Evolutionary conservation across 495 filamentous ascomycete genomes (phyloP), one percentile per base, ranked within the genome.

Genomic region (Penicillium cosmopolitanum): DNA sequence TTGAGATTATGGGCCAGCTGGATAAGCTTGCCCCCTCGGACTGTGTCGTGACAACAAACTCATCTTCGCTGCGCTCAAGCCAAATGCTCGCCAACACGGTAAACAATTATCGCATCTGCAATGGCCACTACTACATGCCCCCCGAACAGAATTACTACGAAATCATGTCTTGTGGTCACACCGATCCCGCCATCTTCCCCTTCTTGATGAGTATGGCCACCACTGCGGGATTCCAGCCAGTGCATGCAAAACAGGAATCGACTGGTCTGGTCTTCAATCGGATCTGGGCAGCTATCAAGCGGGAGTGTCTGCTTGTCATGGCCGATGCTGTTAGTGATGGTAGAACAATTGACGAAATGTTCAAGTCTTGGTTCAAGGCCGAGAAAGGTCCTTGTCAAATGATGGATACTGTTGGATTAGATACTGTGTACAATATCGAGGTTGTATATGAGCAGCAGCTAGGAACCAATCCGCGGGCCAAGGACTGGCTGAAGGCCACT

Each of bases 211-310:
- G 62, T 8, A 66, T 73, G 59, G 72, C 79, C 66, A 42, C 60
- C 13, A 68, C 67, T 25, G 71, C 77, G 11, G 82, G 79, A 0
- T 58, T 81, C 31, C 51, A 34, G 34, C 80, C 82, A n/a, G 70
- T 80, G 40, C 62, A 73, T 28, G 78, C 77, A 6, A 64, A 62
- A 50, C 67, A 68, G 50, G 79, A 83, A 34, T 78, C 73, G 9
- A 80, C 75, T 1, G 81, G 82, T 1, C 72, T 83, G 60, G 77
- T 81, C 12, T 77, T 80, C 58, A 81, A 82, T 61, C 77, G 81
- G 0, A 69, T 84, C 23, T 83, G 80, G 78, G 82, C 77, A 0
- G 75, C 75, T 7, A 75, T 82, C 59, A 82, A 84, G 66, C 67
- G 80, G 13, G 81, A 84, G 55, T 66, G 64, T 19, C 50, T 84